phyloP scores from a whole-genome alignment of 2,329 filamentous ascomycete species.

The Xylaria sp. region DNA sequence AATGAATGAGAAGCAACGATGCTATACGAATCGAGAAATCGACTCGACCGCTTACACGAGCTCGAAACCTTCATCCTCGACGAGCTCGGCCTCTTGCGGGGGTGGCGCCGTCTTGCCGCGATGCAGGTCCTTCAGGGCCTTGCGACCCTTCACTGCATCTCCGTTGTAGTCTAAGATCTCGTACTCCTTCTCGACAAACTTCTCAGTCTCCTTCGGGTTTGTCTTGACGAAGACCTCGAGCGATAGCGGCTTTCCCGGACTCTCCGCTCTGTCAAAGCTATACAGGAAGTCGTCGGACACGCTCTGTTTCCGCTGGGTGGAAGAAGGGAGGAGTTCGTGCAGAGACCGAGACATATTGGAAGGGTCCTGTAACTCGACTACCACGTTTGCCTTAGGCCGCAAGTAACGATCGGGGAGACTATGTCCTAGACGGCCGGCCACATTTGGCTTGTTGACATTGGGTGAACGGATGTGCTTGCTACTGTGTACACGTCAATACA shows the following conservation, averaged over 20 bases:
- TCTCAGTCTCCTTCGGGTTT: slow-evolving; percentile 55
- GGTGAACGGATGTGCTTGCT: slow-evolving; percentile 26
- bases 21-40: slow-evolving; percentile 15
- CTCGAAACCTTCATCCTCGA: slow-evolving; percentile 57
- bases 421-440: slow-evolving; percentile 32
- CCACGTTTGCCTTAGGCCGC: slow-evolving; percentile 49
- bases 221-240: slow-evolving; percentile 54
- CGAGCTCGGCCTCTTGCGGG: slow-evolving; percentile 41
- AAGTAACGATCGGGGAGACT: slow-evolving; percentile 45
- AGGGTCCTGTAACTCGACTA: slow-evolving; percentile 52
- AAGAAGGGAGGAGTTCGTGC: slow-evolving; percentile 48
- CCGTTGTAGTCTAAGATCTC: slow-evolving; percentile 59
- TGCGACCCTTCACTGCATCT: slow-evolving; percentile 56
- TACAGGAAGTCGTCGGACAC: slow-evolving; percentile 54
- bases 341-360: slow-evolving; percentile 50
- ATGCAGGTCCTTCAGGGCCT: slow-evolving; percentile 56
- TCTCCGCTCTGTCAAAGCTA: slow-evolving; percentile 55
- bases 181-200: slow-evolving; percentile 59
- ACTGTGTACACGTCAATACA: slow-evolving; percentile 19
- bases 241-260: slow-evolving; percentile 53
- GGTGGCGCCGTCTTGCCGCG: slow-evolving; percentile 43
- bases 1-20: slow-evolving; percentile 23
- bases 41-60: slow-evolving; percentile 46
- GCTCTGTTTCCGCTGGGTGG: slow-evolving; percentile 39
- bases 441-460: slow-evolving; percentile 54